Percentiles rank a stretch among this genome's conserved stretches.
Conservation (phyloP, 1,284 basidiomycete species). For the Ceratobasidium papillatum region DNA sequence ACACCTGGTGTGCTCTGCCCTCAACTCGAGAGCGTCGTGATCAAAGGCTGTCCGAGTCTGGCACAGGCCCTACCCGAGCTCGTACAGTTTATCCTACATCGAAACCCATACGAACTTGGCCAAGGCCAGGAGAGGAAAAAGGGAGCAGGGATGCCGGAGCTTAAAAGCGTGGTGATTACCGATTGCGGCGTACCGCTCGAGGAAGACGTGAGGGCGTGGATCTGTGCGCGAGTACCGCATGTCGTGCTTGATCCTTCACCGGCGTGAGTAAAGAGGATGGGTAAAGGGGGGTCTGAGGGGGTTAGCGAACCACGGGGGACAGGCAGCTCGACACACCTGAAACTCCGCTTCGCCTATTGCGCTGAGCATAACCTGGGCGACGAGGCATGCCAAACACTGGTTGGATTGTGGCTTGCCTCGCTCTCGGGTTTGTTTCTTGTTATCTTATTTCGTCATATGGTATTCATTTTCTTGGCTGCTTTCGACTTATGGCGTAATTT, state of each 20-base stretch:
- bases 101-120: slow-evolving; percentile 27
- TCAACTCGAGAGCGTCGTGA: slow-evolving; percentile 32
- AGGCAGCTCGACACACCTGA: neutral
- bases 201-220: slow-evolving; percentile 37
- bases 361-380: neutral
- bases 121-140: neutral
- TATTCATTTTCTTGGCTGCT: neutral
- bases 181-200: slow-evolving; percentile 35
- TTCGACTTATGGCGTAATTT: slow-evolving; percentile 16
- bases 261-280: neutral
- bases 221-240: slow-evolving; percentile 38
- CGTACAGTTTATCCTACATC: slow-evolving; percentile 35
- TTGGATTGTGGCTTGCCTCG: neutral
- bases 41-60: slow-evolving; percentile 31
- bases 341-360: neutral
- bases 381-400: slow-evolving; percentile 13
- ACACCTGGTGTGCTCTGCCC: slow-evolving; percentile 29
- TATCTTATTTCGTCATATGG: neutral
- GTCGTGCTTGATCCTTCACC: slow-evolving; percentile 30
- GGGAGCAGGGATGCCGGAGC: slow-evolving; percentile 11
- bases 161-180: slow-evolving; percentile 37
- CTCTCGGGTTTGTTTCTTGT: neutral
- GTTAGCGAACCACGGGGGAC: neutral
- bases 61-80: slow-evolving; percentile 31
- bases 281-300: neutral